Evolutionary conservation across 352 stramenopile species (phyloP).

Genomic region (Globisporangium nodosum): DNA sequence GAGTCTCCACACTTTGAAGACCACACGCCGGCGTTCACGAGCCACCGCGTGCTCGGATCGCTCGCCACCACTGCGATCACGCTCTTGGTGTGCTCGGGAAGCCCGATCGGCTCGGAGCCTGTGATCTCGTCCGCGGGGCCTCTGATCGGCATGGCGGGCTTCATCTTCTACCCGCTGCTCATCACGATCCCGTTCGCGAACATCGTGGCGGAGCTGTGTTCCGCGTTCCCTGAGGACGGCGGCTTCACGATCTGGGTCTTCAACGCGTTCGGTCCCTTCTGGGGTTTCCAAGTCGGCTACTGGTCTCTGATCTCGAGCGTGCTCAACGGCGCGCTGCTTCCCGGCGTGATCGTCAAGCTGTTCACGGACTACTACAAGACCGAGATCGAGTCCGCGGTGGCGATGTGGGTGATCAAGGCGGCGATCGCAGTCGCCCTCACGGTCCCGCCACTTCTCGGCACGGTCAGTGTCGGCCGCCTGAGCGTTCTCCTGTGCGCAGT

Average conservation of each 20-base stretch:
- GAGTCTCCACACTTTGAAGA: constrained; percentile 8
- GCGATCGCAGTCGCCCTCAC: constrained; percentile 27
- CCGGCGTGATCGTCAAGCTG: constrained; percentile 31
- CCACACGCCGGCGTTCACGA: neutral
- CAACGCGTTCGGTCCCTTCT: constrained; percentile 84
- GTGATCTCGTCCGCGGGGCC: constrained; percentile 53
- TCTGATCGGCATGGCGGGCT: constrained; percentile 28
- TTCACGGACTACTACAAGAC: constrained; percentile 4
- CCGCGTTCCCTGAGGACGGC: constrained; percentile 77
- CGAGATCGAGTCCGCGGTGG: neutral
- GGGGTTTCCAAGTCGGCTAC: constrained; percentile 67
- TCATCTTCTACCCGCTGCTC: constrained; percentile 78
- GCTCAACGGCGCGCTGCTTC: constrained; percentile 37
- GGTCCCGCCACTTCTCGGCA: constrained; percentile 34
- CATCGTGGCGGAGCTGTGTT: constrained; percentile 89
- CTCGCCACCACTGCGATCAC: constrained; percentile 21
- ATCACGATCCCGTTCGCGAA: constrained; percentile 86
- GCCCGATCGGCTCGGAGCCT: constrained; percentile 39
- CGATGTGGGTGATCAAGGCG: constrained; percentile 20
- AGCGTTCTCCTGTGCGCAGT: constrained; percentile 23
- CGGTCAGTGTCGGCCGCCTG: constrained; percentile 23
- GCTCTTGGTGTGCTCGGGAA: constrained; percentile 40
- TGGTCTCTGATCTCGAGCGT: constrained; percentile 77
- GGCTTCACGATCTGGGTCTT: constrained; percentile 87
- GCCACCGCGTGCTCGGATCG: constrained; percentile 7